Percentiles rank a stretch among this genome's conserved stretches.
phyloP scores from a whole-genome alignment of 2,329 filamentous ascomycete genomes.

The Epichloe elymi region DNA sequence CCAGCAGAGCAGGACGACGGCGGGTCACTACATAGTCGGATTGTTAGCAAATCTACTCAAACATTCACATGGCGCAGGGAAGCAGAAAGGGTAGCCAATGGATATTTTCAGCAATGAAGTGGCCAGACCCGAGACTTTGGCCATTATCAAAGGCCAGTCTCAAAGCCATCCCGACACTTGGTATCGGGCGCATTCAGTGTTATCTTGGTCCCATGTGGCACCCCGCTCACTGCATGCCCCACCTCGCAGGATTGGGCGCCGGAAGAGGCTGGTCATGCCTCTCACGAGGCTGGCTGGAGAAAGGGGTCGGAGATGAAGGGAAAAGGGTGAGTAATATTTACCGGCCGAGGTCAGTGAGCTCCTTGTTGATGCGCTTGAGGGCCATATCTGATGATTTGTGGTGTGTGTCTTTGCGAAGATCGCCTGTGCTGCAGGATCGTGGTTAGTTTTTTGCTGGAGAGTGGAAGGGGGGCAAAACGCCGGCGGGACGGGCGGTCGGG shows the following conservation, averaged over 20 bases:
- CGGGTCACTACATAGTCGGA: slow-evolving; percentile 57
- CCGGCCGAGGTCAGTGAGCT: slow-evolving; percentile 82
- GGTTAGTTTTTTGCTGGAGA: slow-evolving; percentile 12
- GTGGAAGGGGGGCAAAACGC: slow-evolving; percentile 3
- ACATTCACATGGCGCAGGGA: neutral
- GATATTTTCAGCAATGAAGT: neutral
- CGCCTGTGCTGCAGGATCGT: slow-evolving; percentile 9
- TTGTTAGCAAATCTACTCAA: slow-evolving; percentile 10
- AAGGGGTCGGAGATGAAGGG: neutral
- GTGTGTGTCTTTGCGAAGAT: slow-evolving; percentile 12
- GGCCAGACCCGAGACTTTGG: neutral
- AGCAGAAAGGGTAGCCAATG: neutral
- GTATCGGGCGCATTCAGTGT: slow-evolving; percentile 7
- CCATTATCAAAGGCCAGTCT: neutral
- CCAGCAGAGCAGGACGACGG: slow-evolving; percentile 98
- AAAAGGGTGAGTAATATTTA: slow-evolving; percentile 32
- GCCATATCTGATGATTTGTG: slow-evolving; percentile 47
- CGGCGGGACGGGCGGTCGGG: slow-evolving; percentile 6
- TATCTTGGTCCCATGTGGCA: slow-evolving; percentile 9
- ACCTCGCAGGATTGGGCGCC: slow-evolving; percentile 21
- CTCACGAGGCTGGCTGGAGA: slow-evolving; percentile 8
- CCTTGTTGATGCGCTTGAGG: slow-evolving; percentile 91
- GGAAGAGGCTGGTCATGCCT: slow-evolving; percentile 9
- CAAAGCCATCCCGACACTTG: neutral
- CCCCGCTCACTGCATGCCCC: slow-evolving; percentile 25